Base-by-base conservation (phyloP, 2,329 filamentous ascomycete genomes). In the Trichophyton benhamiae region DNA sequence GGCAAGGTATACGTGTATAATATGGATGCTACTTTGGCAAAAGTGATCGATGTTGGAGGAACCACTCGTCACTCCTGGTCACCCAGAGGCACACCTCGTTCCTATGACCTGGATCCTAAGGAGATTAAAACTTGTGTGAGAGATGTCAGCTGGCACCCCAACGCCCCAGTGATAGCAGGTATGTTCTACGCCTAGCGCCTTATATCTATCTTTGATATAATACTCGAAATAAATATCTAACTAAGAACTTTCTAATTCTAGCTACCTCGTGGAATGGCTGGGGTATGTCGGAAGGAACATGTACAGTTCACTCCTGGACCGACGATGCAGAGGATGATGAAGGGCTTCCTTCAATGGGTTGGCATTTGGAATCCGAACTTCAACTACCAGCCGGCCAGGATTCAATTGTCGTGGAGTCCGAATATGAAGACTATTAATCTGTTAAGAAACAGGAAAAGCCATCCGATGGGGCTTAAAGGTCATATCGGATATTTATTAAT, bases 1-100 rank as follows among this genome's bases (percentile, higher is more conserved):
- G 94, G 94, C 57, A 88, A 87, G 63, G 88, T 96, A 0, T 92
- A 91, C 67, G 83, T 97, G 48, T 99, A 89, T 82, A 97, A 97
- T 70, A 77, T 97, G 75, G 91, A 99, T 70, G 91, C 89, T 36
- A 96, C 91, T 0, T 70, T 89, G 9, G 90, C 89, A 0, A 84
- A 82, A 3, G 84, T 82, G 48, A 86, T 99, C 53, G 85, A 97
- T 70, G 91, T 96, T 5, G 81, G 83, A 49, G 76, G 80, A 63
- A 85, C 87, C 1, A 95, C 89, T 0, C 77, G 78, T 63, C 80
- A 84, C 65, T 82, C 83, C 8, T 78, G 86, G 44, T 82, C 83
- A 0, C 75, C 78, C 11, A 76, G 79, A 61, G 74, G 77, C 17
- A 20, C 3, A 17, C 22, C 27, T 9, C 5, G n/a, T 8, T 48